Conservation (phyloP, 371 early-diverging fungal species). For the Paraphysoderma sedebokerense region DNA sequence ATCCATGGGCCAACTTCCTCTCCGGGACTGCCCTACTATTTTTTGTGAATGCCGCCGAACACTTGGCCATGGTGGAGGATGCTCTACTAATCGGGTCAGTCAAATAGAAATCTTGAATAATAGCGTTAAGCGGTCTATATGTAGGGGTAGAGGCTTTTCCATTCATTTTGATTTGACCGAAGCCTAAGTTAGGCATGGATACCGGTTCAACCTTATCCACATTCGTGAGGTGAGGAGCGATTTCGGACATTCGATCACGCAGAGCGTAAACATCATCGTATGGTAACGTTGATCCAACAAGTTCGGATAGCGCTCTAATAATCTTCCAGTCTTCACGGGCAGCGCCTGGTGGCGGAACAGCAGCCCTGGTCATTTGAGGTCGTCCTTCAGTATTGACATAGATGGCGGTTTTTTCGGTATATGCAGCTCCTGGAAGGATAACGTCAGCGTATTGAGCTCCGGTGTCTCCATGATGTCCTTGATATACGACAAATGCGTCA, state of each 20-base stretch:
- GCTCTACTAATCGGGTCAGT: slow-evolving; percentile 85
- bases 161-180: not conserved
- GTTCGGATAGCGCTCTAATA: slow-evolving; percentile 85
- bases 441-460: slow-evolving; percentile 92
- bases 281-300: slow-evolving; percentile 63
- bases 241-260: slow-evolving; percentile 66
- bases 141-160: slow-evolving; percentile 7
- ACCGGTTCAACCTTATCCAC: slow-evolving; percentile 27
- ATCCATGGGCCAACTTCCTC: too few relatives aligned
- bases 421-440: slow-evolving; percentile 88
- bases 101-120: slow-evolving; percentile 80
- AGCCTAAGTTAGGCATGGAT: not conserved
- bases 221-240: slow-evolving; percentile 72
- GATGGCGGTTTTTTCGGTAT: slow-evolving; percentile 90
- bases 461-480: slow-evolving; percentile 94
- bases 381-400: slow-evolving; percentile 94
- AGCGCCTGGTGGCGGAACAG: slow-evolving; percentile 74
- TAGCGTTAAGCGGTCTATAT: slow-evolving; percentile 2
- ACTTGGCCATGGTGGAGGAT: slow-evolving; percentile 93
- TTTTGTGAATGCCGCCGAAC: slow-evolving; percentile 43
- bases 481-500: slow-evolving; percentile 93
- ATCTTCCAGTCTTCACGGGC: slow-evolving; percentile 98
- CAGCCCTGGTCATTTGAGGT: slow-evolving; percentile 77
- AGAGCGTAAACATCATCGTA: slow-evolving; percentile 72
- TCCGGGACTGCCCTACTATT: not conserved